Base-by-base conservation (phyloP, 495 filamentous ascomycete species). In the Talaromyces thailandensis region DNA sequence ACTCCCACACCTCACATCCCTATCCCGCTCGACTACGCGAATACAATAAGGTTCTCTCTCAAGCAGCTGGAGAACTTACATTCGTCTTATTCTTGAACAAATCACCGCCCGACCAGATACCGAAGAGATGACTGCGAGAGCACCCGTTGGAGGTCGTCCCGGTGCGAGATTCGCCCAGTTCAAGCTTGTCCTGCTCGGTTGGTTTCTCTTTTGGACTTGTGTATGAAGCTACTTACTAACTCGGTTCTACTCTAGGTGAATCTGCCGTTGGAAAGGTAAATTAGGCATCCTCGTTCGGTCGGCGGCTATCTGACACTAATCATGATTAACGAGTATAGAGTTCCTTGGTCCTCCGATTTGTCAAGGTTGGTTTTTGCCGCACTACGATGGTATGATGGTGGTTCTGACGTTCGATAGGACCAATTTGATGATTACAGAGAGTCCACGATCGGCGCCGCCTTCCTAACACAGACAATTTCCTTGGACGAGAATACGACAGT, bases 371-470 rank as follows among this genome's bases (percentile, higher is more conserved):
- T 67, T 37, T 21, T 28, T 35, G 14, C 7, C 25, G 9, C 21
- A 16, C 5, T 48, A 7, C 7, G 57, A 58, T 14, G 6, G 24
- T 29, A 28, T 14, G 23, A 55, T 26, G 3, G 51, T 28, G 24
- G 5, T 53, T 11, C 55, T 75, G 28, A 69, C 45, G 37, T 4
- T 45, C 16, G 58, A 64, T 65, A 96, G 93, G 94, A 98, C 74
- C 94, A 98, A 94, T 98, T 98, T 76, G 94, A 98, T 80, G 94
- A 96, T 73, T 98, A 97, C 80, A 85, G 94, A 75, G 94, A 98
- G 84, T 96, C 92, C 45, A 98, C 94, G 51, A 98, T 98, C 80
- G 94, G 94, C 76, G 94, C 94, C 64, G 94, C 94, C 65, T 98
- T 98, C 85, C 82, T 98, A 66, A 98, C 94, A 70, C 94, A 98